Percentiles rank a stretch among this genome's conserved stretches.
Evolutionary conservation across 306 rosid species (phyloP).

Genomic region (Vicia faba): DNA sequence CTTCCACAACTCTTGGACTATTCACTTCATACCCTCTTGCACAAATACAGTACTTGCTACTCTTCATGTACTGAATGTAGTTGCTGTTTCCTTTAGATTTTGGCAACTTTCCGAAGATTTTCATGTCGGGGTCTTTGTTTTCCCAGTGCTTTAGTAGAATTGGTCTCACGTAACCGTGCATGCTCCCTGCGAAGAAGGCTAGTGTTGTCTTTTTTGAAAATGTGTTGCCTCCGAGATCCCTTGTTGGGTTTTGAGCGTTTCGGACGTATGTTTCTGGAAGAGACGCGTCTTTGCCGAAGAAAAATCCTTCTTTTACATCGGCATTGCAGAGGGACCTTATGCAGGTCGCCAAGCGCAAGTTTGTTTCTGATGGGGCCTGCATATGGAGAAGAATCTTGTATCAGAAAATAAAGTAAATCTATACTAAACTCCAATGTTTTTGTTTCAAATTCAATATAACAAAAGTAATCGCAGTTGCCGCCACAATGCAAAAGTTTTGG

Average conservation of each 20-base stretch:
- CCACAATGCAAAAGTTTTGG: not conserved
- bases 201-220: slow-evolving; percentile 57
- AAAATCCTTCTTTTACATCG: slow-evolving; percentile 75
- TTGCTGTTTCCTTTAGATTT: slow-evolving; percentile 55
- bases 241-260: slow-evolving; percentile 48
- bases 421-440: not conserved
- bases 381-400: slow-evolving; percentile 8
- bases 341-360: slow-evolving; percentile 58
- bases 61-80: slow-evolving; percentile 75
- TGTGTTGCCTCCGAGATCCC: slow-evolving; percentile 63
- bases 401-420: slow-evolving; percentile 28
- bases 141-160: slow-evolving; percentile 78
- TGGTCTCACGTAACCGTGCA: slow-evolving; percentile 82
- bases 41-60: slow-evolving; percentile 89
- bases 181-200: slow-evolving; percentile 81
- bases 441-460: not conserved
- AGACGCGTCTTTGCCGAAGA: slow-evolving; percentile 79
- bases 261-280: slow-evolving; percentile 77
- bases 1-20: slow-evolving; percentile 91
- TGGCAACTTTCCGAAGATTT: slow-evolving; percentile 63
- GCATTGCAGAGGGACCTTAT: slow-evolving; percentile 83
- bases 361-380: slow-evolving; percentile 82
- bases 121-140: slow-evolving; percentile 89
- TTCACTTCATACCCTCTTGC: slow-evolving; percentile 91
- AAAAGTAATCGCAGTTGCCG: not conserved